phyloP scores from a whole-genome alignment of 129 eudicot species.

The Rutidosis leptorrhynchoides region DNA sequence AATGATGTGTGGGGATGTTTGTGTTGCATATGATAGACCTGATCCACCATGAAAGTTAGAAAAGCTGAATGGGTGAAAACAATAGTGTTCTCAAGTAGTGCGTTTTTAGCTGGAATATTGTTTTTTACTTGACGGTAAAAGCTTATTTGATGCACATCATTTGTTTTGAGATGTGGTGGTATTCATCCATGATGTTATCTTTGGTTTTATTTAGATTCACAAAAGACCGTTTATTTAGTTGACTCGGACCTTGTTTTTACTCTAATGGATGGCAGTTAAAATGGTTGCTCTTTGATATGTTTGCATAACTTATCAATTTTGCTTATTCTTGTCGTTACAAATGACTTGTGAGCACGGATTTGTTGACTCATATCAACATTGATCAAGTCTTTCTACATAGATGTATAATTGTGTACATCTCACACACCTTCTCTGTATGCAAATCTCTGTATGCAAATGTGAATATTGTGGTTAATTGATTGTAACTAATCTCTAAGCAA shows the following conservation, averaged over 20 bases:
- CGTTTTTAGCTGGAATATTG: constrained; percentile 5
- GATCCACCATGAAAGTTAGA: constrained; percentile 9
- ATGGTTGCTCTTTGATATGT: background rate
- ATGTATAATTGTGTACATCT: too few relatives aligned
- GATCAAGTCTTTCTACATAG: too few relatives aligned
- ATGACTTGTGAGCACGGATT: background rate
- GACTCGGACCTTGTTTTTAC: background rate
- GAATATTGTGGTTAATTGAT: too few relatives aligned
- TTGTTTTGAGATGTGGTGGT: constrained; percentile 24
- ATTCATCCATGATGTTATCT: background rate
- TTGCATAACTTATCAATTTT: background rate
- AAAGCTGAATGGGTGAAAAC: constrained; percentile 6
- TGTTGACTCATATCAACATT: too few relatives aligned
- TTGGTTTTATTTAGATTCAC: background rate
- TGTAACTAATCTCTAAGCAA: background rate
- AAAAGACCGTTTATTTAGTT: background rate
- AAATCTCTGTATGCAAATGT: too few relatives aligned
- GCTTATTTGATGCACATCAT: constrained; percentile 29
- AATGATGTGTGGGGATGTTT: constrained; percentile 16
- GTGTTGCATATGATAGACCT: constrained; percentile 6
- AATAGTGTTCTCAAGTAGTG: constrained; percentile 22
- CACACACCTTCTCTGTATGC: too few relatives aligned
- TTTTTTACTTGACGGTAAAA: constrained; percentile 9
- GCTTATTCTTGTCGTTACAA: background rate
- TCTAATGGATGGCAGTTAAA: background rate